Evolutionary conservation across 345 rosid species (phyloP).

Genomic region (Camelina laxa): DNA sequence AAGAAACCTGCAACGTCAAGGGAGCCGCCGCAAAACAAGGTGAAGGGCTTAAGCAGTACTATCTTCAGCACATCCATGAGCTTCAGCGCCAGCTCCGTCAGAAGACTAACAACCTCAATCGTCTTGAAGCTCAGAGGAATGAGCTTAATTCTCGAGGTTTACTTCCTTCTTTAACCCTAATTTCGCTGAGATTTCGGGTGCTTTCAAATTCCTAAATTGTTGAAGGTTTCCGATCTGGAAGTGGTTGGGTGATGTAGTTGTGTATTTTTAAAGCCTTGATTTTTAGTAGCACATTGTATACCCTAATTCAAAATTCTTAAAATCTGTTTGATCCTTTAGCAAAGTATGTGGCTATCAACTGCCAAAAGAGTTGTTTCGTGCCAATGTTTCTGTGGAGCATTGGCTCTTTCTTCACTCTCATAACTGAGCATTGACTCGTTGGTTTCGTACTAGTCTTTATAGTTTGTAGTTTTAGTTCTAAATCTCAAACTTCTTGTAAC

Average conservation of each 20-base stretch:
- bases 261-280: neutral
- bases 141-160: slow-evolving; percentile 93
- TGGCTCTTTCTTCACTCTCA: neutral
- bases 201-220: neutral
- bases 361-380: neutral
- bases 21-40: slow-evolving; percentile 71
- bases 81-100: slow-evolving; percentile 79
- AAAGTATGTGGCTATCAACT: neutral
- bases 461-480: neutral
- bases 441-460: neutral
- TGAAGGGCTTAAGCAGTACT: slow-evolving; percentile 89
- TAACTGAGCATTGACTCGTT: neutral
- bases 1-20: slow-evolving; percentile 53
- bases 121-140: slow-evolving; percentile 96
- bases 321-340: neutral
- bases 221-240: slow-evolving; percentile 15
- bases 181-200: neutral
- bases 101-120: slow-evolving; percentile 85
- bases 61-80: slow-evolving; percentile 88
- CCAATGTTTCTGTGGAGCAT: neutral
- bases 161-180: slow-evolving; percentile 8
- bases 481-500: slow-evolving; percentile 22
- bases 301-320: neutral
- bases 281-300: neutral
- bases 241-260: neutral